phyloP scores from a whole-genome alignment of 495 filamentous ascomycete genomes.

The Aspergillus diversus region DNA sequence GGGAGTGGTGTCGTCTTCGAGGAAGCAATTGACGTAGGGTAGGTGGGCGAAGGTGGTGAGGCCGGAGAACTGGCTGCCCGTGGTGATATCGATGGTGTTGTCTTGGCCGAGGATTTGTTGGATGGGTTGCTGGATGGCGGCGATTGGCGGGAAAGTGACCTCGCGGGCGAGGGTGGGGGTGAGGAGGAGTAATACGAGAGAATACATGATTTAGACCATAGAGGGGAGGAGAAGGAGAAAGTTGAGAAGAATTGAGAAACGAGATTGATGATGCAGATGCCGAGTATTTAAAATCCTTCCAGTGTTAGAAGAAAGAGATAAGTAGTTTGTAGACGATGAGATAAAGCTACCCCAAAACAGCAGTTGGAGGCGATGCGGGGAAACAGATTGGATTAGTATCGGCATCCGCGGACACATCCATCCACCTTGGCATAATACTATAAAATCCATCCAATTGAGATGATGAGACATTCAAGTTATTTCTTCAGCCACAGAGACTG shows the following conservation, averaged over 20 bases:
- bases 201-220: conserved; percentile 2
- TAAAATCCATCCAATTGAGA: no score
- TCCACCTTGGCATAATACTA: no score
- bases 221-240: background rate
- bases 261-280: background rate
- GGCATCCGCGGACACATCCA: no score
- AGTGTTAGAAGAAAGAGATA: background rate
- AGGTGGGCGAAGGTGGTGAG: conserved; percentile 54
- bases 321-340: background rate
- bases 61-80: conserved; percentile 41
- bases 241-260: background rate
- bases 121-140: conserved; percentile 21
- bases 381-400: background rate
- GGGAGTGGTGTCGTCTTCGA: conserved; percentile 13
- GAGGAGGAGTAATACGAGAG: conserved; percentile 4
- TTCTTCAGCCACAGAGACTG: no score
- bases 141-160: conserved; percentile 44
- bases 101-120: conserved; percentile 27
- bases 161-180: conserved; percentile 30
- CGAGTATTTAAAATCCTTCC: background rate
- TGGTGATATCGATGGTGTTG: conserved; percentile 30
- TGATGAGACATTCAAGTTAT: no score
- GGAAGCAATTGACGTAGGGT: conserved; percentile 48
- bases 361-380: conserved; percentile 10
- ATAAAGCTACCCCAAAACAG: background rate